Evolutionary conservation across 441 rosid genomes (phyloP).

Genomic region (Aquilaria agallochum): DNA sequence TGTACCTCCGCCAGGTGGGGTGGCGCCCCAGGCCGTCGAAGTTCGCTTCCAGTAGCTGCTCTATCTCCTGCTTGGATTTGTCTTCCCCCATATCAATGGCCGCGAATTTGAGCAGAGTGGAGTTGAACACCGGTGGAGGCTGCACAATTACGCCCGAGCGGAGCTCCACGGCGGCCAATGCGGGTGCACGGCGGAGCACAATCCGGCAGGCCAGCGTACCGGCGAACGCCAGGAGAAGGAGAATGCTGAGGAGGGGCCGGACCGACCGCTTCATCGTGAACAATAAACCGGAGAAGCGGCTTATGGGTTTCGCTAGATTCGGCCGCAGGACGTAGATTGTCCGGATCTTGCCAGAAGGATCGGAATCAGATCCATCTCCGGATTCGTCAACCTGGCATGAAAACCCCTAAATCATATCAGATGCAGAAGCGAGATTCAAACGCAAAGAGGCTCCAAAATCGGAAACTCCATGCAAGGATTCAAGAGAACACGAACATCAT

Average conservation of each 20-base stretch:
- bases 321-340: constrained; percentile 12
- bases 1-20: constrained; percentile 40
- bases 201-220: constrained; percentile 52
- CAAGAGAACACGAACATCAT: too few relatives aligned
- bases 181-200: constrained; percentile 32
- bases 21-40: constrained; percentile 36
- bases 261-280: constrained; percentile 69
- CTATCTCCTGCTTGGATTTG: constrained; percentile 50
- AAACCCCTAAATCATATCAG: too few relatives aligned
- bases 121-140: constrained; percentile 39
- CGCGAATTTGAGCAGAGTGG: constrained; percentile 66
- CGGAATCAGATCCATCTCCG: constrained; percentile 26
- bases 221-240: constrained; percentile 53
- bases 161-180: constrained; percentile 31
- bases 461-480: too few relatives aligned
- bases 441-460: too few relatives aligned
- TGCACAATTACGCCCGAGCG: constrained; percentile 16
- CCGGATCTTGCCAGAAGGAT: constrained; percentile 19
- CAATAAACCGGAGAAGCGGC: constrained; percentile 7
- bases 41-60: constrained; percentile 57
- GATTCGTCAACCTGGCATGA: constrained; percentile 16
- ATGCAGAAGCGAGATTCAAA: too few relatives aligned
- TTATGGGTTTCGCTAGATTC: constrained; percentile 22
- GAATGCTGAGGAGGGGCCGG: constrained; percentile 57
- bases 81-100: constrained; percentile 56